Evolutionary conservation across 1,284 basidiomycete genomes (phyloP).

Genomic region (Cutaneotrichosporon curvatum): DNA sequence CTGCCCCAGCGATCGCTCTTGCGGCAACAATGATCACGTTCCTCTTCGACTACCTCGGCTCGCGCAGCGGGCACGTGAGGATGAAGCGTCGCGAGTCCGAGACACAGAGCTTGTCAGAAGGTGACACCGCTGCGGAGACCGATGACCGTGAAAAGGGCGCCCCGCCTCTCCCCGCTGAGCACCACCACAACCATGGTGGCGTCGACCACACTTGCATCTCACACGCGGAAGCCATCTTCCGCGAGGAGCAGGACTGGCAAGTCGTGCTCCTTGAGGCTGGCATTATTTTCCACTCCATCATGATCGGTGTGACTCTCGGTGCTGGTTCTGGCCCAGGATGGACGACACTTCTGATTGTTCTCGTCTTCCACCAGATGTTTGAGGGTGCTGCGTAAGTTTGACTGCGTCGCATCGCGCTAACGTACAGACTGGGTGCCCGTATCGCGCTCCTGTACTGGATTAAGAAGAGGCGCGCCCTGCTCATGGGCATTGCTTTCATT

Average conservation of each 20-base stretch:
- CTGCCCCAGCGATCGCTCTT: conserved; percentile 45
- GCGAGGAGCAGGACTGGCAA: conserved; percentile 15
- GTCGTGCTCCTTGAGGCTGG: conserved; percentile 43
- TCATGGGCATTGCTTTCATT: conserved; percentile 23
- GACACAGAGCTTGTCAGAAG: background rate
- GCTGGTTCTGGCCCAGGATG: conserved; percentile 22
- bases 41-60: conserved; percentile 40
- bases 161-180: too few species aligned
- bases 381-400: conserved; percentile 22
- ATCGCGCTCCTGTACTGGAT: conserved; percentile 23
- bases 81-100: background rate
- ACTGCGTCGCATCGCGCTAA: background rate
- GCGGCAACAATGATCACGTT: conserved; percentile 35
- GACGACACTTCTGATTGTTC: conserved; percentile 24
- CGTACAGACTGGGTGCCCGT: conserved; percentile 22
- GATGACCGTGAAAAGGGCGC: background rate
- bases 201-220: background rate
- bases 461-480: conserved; percentile 10
- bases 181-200: background rate
- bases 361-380: conserved; percentile 37
- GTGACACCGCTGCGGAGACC: background rate
- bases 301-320: conserved; percentile 27
- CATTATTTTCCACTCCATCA: conserved; percentile 43
- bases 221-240: conserved; percentile 10
- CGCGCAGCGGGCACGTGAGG: background rate